Evolutionary conservation across 2,329 filamentous ascomycete genomes (phyloP), one percentile per base, ranked within the genome.

Genomic region (Leptographium wingfieldii): DNA sequence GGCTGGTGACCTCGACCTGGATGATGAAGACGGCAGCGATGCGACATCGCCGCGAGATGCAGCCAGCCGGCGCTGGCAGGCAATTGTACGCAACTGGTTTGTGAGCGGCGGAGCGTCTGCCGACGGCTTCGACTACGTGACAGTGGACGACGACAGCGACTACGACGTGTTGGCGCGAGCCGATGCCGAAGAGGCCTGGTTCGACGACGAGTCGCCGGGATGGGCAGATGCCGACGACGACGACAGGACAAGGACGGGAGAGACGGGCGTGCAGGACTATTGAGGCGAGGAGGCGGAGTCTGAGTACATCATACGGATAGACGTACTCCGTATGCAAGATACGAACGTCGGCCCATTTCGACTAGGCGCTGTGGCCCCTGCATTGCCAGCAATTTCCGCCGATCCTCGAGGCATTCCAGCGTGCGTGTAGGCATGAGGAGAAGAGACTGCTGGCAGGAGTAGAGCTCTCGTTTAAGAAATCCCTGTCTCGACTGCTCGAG

Each of bases 211-310:
- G 74, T 85, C 88, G 66, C 86, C 87, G 0, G 77, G 78, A 55
- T 90, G 86, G 80, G 75, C 80, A 35, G 74, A 27, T 5, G 38
- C 2, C 38, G 38, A 76, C 48, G 77, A 76, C 2, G 71, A 57
- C 25, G 59, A 31, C 10, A 52, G 48, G 19, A 31, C 29, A 56
- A 65, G 73, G 52, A 63, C 68, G 46, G 85, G 86, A 3, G 83
- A 90, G 71, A 90, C 86, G 25, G 87, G 87, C 0, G 71, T 90
- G 27, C 86, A 89, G 67, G 87, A 90, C 69, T 90, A 83, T 67
- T 90, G 70, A 51, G 11, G 22, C n/a, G 19, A 19, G 43, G 6
- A 4, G 2, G n/a, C 46, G n/a, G 12, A 48, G n/a, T 48, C 22
- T 35, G 33, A 48, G 14, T 2, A 10, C 10, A 7, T n/a, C 10